phyloP scores from a whole-genome alignment of 192 early-diverging fungal species.

The Glomus cerebriforme region DNA sequence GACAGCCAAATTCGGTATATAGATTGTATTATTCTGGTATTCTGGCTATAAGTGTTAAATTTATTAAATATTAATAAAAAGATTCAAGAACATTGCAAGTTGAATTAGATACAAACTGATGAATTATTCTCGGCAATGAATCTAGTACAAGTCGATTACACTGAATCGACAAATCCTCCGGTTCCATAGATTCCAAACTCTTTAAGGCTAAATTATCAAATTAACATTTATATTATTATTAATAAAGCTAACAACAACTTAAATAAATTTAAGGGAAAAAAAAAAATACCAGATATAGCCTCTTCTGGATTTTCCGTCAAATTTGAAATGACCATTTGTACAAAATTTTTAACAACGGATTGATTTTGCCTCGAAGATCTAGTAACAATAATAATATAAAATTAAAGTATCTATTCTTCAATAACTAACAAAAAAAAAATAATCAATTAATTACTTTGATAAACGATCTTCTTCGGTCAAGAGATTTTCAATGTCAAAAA shows the following conservation, averaged over 20 bases:
- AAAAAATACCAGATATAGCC: neutral
- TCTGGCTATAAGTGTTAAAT: slow-evolving; percentile 16
- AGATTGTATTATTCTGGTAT: slow-evolving; percentile 29
- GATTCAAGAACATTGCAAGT: neutral
- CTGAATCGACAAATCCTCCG: slow-evolving; percentile 13
- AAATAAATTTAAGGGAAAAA: neutral
- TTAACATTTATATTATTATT: neutral
- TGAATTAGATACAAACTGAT: slow-evolving; percentile 25
- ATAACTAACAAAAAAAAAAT: neutral
- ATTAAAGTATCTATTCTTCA: neutral
- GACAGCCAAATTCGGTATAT: slow-evolving; percentile 39
- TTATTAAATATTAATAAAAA: neutral
- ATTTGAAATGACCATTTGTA: neutral
- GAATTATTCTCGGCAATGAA: slow-evolving; percentile 30
- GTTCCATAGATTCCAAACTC: slow-evolving; percentile 25
- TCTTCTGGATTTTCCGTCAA: neutral
- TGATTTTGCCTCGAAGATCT: neutral
- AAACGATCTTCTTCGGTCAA: slow-evolving; percentile 33
- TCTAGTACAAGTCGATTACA: slow-evolving; percentile 24
- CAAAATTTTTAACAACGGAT: neutral
- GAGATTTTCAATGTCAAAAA: slow-evolving; percentile 42
- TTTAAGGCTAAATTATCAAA: slow-evolving; percentile 18
- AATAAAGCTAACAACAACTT: no score
- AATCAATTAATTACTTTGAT: neutral
- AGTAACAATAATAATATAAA: neutral